phyloP scores from a whole-genome alignment of 495 filamentous ascomycete species.

The Tuber indicum region DNA sequence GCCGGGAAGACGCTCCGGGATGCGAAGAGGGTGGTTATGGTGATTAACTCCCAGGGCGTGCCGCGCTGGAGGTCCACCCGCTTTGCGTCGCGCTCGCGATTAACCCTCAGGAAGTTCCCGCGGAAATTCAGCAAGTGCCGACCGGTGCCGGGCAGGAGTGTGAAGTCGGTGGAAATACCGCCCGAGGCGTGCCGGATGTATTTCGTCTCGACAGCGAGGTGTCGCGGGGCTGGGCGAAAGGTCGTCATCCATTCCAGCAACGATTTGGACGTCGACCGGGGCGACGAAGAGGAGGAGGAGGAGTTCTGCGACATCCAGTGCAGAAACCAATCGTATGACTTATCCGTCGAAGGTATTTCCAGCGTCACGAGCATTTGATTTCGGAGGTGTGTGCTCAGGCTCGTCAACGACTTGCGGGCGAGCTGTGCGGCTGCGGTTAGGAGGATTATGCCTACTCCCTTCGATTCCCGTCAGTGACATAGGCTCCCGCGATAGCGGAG shows the following conservation, averaged over 20 bases:
- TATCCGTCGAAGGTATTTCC: constrained; percentile 87
- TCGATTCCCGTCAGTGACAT: neutral
- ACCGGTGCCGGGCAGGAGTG: constrained; percentile 84
- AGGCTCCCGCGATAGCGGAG: neutral
- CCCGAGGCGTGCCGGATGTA: constrained; percentile 57
- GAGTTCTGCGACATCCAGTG: constrained; percentile 88
- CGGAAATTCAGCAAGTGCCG: constrained; percentile 78
- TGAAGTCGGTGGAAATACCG: constrained; percentile 68
- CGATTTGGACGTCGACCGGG: constrained; percentile 38
- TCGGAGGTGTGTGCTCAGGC: constrained; percentile 63
- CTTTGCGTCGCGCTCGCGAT: constrained; percentile 71
- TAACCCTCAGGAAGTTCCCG: constrained; percentile 76
- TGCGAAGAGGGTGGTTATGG: constrained; percentile 81
- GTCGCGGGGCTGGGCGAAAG: constrained; percentile 58
- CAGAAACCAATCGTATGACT: constrained; percentile 88
- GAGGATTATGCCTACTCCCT: constrained; percentile 74
- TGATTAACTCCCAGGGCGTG: constrained; percentile 88
- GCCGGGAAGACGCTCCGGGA: constrained; percentile 79
- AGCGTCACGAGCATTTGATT: constrained; percentile 86
- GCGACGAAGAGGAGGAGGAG: constrained; percentile 50
- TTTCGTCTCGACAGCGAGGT: constrained; percentile 62
- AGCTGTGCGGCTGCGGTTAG: constrained; percentile 71
- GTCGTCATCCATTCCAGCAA: neutral
- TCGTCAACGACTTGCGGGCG: constrained; percentile 64
- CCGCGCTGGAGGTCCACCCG: constrained; percentile 66